phyloP scores from a whole-genome alignment of 2,329 filamentous ascomycete species.

The Amauroascus niger region DNA sequence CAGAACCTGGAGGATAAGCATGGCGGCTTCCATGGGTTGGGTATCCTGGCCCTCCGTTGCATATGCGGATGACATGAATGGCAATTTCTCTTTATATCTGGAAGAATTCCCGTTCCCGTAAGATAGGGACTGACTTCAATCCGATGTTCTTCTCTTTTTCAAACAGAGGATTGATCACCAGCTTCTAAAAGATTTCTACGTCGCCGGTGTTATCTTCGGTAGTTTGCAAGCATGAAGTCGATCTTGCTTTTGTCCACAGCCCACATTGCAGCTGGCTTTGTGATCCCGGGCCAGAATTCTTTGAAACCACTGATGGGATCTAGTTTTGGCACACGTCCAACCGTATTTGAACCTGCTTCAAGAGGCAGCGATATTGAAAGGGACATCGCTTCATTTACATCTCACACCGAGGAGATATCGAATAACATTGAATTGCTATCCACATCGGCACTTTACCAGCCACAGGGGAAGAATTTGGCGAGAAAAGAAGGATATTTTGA shows the following conservation, averaged over 20 bases:
- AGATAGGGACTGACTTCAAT: background rate
- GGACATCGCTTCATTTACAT: background rate
- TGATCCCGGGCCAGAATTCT: constrained; percentile 42
- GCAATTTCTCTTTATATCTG: background rate
- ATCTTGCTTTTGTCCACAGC: constrained; percentile 38
- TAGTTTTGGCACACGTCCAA: background rate
- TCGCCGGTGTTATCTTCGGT: background rate
- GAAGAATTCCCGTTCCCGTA: background rate
- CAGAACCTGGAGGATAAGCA: background rate
- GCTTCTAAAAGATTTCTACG: background rate
- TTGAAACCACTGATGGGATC: constrained; percentile 24
- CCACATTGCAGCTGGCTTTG: constrained; percentile 40
- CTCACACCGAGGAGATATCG: constrained; percentile 1
- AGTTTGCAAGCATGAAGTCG: constrained; percentile 38
- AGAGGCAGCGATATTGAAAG: background rate
- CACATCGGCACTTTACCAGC: background rate
- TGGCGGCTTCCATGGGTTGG: background rate
- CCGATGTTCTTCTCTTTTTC: too few relatives aligned
- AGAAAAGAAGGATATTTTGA: background rate
- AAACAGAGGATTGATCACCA: background rate
- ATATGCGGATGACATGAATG: too few relatives aligned
- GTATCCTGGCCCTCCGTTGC: background rate
- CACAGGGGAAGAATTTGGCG: background rate
- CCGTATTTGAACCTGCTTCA: background rate
- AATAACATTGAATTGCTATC: constrained; percentile 2